Percentiles rank a stretch among this genome's conserved stretches.
These are phyloP conservation scores for Pelargonium citronellum DNA, from an alignment of 441 rosid genomes.

Conservation along the genomic window DNA sequence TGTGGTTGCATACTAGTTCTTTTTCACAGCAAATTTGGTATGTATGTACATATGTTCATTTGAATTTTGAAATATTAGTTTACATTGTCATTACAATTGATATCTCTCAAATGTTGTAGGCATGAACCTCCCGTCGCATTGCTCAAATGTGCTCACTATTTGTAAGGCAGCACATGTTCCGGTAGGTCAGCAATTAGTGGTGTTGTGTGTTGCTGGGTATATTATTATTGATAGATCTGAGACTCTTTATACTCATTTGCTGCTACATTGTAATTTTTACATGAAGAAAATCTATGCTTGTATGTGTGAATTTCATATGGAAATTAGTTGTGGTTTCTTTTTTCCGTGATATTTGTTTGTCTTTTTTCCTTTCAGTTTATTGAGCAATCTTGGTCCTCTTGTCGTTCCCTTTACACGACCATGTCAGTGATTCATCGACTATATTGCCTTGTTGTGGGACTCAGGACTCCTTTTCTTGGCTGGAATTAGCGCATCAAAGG, in stretches of 20 bases:
- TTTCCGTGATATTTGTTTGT: not conserved
- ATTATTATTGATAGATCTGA: not conserved
- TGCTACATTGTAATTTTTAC: not conserved
- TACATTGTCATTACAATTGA: constrained; percentile 18
- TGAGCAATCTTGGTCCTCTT: constrained; percentile 10
- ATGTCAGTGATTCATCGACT: constrained; percentile 63
- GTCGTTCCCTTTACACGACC: constrained; percentile 36
- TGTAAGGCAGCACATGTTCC: constrained; percentile 82
- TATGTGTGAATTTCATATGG: not conserved
- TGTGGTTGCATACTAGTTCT: constrained; percentile 73
- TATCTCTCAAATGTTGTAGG: constrained; percentile 43
- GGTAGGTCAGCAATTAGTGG: constrained; percentile 37
- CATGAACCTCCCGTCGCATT: constrained; percentile 74
- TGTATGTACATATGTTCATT: too few species aligned
- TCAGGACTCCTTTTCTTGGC: constrained; percentile 89
- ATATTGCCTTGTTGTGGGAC: constrained; percentile 57
- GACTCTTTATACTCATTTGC: too few species aligned
- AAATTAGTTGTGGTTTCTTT: not conserved
- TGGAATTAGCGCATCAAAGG: constrained; percentile 60
- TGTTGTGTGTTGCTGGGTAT: not conserved
- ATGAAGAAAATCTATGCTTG: not conserved
- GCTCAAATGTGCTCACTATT: constrained; percentile 57
- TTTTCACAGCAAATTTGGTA: constrained; percentile 42
- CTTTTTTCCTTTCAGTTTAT: not conserved
- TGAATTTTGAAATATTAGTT: constrained; percentile 9